phyloP scores from a whole-genome alignment of 805 yeast genomes.

The Starmerella bombi region DNA sequence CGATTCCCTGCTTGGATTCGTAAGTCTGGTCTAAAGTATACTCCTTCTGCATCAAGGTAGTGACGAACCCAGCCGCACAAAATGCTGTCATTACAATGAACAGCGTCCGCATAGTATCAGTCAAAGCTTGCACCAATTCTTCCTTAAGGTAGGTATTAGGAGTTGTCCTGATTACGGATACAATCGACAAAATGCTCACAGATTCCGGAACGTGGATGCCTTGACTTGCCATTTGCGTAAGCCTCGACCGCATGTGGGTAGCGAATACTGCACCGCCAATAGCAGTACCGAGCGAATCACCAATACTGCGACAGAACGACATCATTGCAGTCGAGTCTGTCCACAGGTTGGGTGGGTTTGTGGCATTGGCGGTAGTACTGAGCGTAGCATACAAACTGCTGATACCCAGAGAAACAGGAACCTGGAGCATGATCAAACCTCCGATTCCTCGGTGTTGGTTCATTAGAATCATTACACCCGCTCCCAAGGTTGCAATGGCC shows the following conservation, averaged over 20 bases:
- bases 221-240: slow-evolving; percentile 3
- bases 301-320: slow-evolving; percentile 24
- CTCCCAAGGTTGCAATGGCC: slow-evolving; percentile 32
- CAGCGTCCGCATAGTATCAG: slow-evolving; percentile 17
- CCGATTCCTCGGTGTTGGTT: slow-evolving; percentile 28
- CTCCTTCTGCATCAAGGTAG: slow-evolving; percentile 20
- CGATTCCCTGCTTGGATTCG: slow-evolving; percentile 20
- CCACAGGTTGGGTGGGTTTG: slow-evolving; percentile 22
- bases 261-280: slow-evolving; percentile 27
- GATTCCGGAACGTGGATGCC: slow-evolving; percentile 16
- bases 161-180: slow-evolving; percentile 12
- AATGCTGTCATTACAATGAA: slow-evolving; percentile 18
- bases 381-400: slow-evolving; percentile 36
- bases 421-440: slow-evolving; percentile 33
- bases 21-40: slow-evolving; percentile 20
- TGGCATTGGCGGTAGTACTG: slow-evolving; percentile 23
- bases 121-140: slow-evolving; percentile 15
- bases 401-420: slow-evolving; percentile 36
- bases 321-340: slow-evolving; percentile 25
- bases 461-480: slow-evolving; percentile 33
- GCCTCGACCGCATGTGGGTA: slow-evolving; percentile 16
- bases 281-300: slow-evolving; percentile 26
- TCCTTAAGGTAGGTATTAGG: slow-evolving; percentile 5
- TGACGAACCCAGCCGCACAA: slow-evolving; percentile 17
- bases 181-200: slow-evolving; percentile 17